These are phyloP conservation scores for Fusarium sterilihyphosum DNA, from an alignment of 2,329 filamentous ascomycete genomes.

Conservation along the genomic window DNA sequence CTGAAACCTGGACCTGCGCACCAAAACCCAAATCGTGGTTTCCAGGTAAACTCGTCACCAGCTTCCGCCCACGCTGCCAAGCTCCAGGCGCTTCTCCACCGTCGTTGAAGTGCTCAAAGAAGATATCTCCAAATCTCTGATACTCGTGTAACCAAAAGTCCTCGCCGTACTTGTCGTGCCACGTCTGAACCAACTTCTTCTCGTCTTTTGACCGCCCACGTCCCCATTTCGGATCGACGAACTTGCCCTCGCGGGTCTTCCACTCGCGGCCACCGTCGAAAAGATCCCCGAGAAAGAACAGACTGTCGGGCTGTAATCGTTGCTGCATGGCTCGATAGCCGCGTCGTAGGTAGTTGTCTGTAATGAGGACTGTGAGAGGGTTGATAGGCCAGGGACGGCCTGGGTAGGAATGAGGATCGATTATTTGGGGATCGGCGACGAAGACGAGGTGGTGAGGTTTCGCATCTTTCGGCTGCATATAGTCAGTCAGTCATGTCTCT, in stretches of 20 bases:
- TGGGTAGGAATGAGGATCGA: conserved; percentile 94
- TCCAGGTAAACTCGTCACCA: conserved; percentile 87
- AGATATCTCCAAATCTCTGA: conserved; percentile 84
- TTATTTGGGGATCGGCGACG: conserved; percentile 89
- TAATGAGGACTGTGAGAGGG: conserved; percentile 67
- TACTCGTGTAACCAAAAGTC: conserved; percentile 90
- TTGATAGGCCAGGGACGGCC: conserved; percentile 73
- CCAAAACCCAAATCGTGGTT: conserved; percentile 97
- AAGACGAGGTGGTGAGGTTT: conserved; percentile 86
- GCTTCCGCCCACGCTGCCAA: conserved; percentile 75
- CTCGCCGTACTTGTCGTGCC: conserved; percentile 80
- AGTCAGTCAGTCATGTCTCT: conserved; percentile 24
- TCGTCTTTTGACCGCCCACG: conserved; percentile 62
- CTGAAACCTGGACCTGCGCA: conserved; percentile 80
- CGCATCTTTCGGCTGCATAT: conserved; percentile 74
- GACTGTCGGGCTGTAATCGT: conserved; percentile 81
- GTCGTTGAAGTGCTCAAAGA: conserved; percentile 75
- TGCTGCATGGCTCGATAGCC: conserved; percentile 83
- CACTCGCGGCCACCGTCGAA: conserved; percentile 98
- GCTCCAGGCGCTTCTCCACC: conserved; percentile 63
- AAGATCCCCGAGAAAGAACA: conserved; percentile 92
- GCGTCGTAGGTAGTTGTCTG: conserved; percentile 89
- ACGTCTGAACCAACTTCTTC: conserved; percentile 67
- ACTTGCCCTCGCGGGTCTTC: conserved; percentile 74
- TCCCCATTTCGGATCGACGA: conserved; percentile 69